These are phyloP conservation scores for Bipolaris victoriae DNA, from an alignment of 2,329 filamentous ascomycete species.

Conservation along the genomic window DNA sequence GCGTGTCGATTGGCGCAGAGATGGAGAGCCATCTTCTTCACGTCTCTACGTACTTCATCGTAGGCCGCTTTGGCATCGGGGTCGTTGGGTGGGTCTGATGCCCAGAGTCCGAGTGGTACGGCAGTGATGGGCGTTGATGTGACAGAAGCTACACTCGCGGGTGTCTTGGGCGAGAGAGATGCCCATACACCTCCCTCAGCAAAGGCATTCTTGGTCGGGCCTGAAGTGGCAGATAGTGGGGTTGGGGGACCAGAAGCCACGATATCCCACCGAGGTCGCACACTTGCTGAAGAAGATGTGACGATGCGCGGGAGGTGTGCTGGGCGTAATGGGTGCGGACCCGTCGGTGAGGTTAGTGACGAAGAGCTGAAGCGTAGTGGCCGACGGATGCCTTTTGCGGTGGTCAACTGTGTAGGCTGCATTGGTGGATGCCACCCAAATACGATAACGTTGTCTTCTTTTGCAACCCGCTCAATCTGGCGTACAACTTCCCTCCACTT, in stretches of 20 bases:
- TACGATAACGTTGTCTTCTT: conserved; percentile 15
- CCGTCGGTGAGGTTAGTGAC: conserved; percentile 10
- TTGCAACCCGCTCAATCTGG: conserved; percentile 2
- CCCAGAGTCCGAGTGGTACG: conserved; percentile 2
- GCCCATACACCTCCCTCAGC: conserved; percentile 25
- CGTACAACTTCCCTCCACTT: conserved; percentile 14
- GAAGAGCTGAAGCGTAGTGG: conserved; percentile 1
- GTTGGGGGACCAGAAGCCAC: conserved; percentile 16
- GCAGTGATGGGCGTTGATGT: conserved; percentile 2
- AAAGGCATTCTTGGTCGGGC: conserved; percentile 26
- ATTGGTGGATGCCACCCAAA: not conserved
- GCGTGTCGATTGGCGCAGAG: conserved; percentile 16
- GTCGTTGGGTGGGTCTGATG: conserved; percentile 2
- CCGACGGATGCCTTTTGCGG: not conserved
- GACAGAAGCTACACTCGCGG: not conserved
- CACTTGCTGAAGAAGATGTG: conserved; percentile 1
- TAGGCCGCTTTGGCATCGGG: conserved; percentile 12
- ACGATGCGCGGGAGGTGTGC: conserved; percentile 8
- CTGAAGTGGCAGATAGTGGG: conserved; percentile 18
- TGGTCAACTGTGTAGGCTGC: not conserved
- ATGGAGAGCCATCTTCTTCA: conserved; percentile 10
- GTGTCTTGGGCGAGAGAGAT: conserved; percentile 13
- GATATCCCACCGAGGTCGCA: conserved; percentile 27
- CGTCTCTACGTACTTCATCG: not conserved
- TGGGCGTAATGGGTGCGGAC: conserved; percentile 5